Base-by-base conservation (phyloP, 2,329 filamentous ascomycete genomes). In the Lachnellula hyalina region DNA sequence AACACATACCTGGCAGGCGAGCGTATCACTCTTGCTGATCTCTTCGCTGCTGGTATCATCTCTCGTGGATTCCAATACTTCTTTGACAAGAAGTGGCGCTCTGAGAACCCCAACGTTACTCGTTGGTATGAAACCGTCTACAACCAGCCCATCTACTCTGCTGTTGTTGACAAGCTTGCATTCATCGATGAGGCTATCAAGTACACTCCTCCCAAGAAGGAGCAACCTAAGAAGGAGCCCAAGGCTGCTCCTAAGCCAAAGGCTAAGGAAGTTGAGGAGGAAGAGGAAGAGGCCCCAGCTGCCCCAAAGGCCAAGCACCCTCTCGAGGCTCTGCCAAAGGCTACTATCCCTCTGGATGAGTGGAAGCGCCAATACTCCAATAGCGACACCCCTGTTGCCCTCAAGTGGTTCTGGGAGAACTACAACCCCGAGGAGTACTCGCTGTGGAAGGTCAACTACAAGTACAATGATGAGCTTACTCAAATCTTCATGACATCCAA, bases 331-430 rank as follows among this genome's bases (percentile, higher is more conserved):
- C 88, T 97, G 53, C 84, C 86, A 70, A 87, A 86, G 73, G 79
- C 94, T 59, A 85, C 86, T 55, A 83, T 96, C 71, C 81, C 87
- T 66, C 83, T 99, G 55, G 94, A 99, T 72, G 94, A 99, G 78
- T 96, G 87, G 89, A 99, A 99, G 88, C 91, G 94, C 72, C 86
- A 90, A 75, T 99, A 96, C 85, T 99, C 94, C 70, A 99, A 99
- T 85, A 83, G 87, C 73, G 90, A 96, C 62, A 92, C 89, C 66
- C 79, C 85, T 62, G 86, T 81, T 62, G 90, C 93, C 68, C 80
- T 97, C 69, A 92, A 93, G 74, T 97, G 89, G 88, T 97, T 99
- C 86, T 99, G 93, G 93, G 86, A 96, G 79, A 90, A 95, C 75
- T 84, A 85, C 77, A 93, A 94, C 72, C 86, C 94, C 67, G 87